Conservation (phyloP, 176 grass and related monocot genomes). For the Juncus inflexus region DNA sequence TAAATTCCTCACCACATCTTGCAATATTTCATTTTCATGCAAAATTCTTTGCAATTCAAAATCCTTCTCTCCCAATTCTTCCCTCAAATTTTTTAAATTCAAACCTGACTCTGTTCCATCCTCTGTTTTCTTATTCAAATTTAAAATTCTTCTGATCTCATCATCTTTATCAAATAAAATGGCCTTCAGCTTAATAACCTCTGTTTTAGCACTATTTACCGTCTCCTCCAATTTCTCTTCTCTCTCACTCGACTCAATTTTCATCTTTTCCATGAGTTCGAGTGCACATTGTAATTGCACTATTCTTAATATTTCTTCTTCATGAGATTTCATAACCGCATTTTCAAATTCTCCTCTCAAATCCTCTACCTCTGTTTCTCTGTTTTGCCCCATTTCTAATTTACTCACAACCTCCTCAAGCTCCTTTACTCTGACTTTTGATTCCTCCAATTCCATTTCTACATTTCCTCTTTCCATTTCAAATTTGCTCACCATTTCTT, state of each 20-base stretch:
- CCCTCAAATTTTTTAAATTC: constrained; percentile 25
- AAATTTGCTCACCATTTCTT: constrained; percentile 38
- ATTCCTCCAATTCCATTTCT: constrained; percentile 71
- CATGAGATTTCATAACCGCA: constrained; percentile 36
- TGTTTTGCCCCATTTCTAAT: constrained; percentile 20
- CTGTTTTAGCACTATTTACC: constrained; percentile 44
- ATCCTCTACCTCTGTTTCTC: constrained; percentile 35
- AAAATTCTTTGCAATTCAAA: constrained; percentile 27
- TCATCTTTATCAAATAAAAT: constrained; percentile 81
- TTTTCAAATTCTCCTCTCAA: constrained; percentile 46
- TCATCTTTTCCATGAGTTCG: constrained; percentile 65
- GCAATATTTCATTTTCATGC: constrained; percentile 31
- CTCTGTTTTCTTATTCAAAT: constrained; percentile 46
- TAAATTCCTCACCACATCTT: constrained; percentile 9
- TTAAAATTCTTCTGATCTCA: constrained; percentile 39
- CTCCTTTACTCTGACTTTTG: constrained; percentile 44
- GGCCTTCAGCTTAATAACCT: constrained; percentile 71
- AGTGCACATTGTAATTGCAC: constrained; percentile 53
- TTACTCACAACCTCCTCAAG: constrained; percentile 48
- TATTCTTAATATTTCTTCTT: constrained; percentile 69
- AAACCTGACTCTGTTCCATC: constrained; percentile 24
- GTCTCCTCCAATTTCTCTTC: constrained; percentile 46
- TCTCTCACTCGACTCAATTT: constrained; percentile 46
- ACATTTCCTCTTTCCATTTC: constrained; percentile 14
- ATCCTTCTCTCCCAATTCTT: constrained; percentile 42